Evolutionary conservation across 768 basidiomycete genomes (phyloP).

Genomic region (Pleurotus djamor): DNA sequence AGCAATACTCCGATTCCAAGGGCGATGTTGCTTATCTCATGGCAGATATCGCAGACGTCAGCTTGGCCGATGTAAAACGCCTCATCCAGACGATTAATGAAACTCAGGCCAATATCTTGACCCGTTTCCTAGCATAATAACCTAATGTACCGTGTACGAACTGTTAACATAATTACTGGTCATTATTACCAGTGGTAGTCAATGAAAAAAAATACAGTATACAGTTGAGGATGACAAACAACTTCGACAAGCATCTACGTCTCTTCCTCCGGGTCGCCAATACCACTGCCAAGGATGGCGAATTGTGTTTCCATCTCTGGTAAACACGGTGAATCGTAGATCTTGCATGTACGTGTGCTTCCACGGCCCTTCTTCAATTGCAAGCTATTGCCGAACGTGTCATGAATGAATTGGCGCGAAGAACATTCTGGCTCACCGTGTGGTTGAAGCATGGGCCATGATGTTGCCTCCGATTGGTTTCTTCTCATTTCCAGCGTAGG

Average conservation of each 20-base stretch:
- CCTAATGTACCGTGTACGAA: conserved; percentile 1
- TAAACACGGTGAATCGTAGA: conserved; percentile 96
- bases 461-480: conserved; percentile 99
- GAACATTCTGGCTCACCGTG: conserved; percentile 53
- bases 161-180: conserved; percentile 26
- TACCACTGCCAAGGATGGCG: conserved; percentile 88
- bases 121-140: conserved; percentile 70
- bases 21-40: conserved; percentile 92
- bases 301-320: conserved; percentile 97
- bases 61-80: conserved; percentile 71
- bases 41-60: conserved; percentile 95
- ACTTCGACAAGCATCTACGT: conserved; percentile 29
- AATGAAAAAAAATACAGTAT: conserved; percentile 12
- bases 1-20: conserved; percentile 98
- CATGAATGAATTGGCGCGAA: conserved; percentile 5
- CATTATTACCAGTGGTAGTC: conserved; percentile 24
- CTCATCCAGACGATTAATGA: conserved; percentile 76
- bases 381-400: conserved; percentile 42
- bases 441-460: conserved; percentile 98
- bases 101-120: conserved; percentile 87
- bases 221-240: background rate
- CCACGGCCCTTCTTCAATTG: conserved; percentile 93
- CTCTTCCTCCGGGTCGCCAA: conserved; percentile 94
- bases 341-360: conserved; percentile 91
- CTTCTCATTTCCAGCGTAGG: conserved; percentile 88